Percentiles rank a stretch among this genome's conserved stretches.
Conservation (phyloP, 2,329 filamentous ascomycete species). For the Drechslerella dactyloides region DNA sequence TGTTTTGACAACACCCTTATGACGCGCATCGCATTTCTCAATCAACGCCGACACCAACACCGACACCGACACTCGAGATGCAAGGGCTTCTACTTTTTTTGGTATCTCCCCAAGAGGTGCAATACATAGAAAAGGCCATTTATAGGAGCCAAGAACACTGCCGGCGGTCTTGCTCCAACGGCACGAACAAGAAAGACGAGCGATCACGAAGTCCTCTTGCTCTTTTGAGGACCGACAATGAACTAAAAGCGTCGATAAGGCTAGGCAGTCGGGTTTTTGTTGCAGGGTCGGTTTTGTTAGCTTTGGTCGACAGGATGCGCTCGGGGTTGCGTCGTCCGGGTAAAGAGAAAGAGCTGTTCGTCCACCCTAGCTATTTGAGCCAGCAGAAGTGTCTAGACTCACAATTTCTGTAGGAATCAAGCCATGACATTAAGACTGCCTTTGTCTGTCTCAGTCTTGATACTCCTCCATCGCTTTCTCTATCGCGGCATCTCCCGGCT, state of each 20-base stretch:
- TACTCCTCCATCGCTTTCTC: constrained; percentile 28
- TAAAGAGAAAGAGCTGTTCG: constrained; percentile 10
- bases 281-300: constrained; percentile 11
- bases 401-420: constrained; percentile 27
- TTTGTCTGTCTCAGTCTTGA: constrained; percentile 24
- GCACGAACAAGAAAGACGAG: too few species aligned
- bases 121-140: not conserved
- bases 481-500: constrained; percentile 12
- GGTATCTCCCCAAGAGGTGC: constrained; percentile 17
- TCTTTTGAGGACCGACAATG: constrained; percentile 1
- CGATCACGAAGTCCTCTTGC: too few species aligned
- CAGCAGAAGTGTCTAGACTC: not conserved
- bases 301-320: constrained; percentile 15
- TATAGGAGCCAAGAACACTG: not conserved
- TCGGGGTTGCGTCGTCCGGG: not conserved
- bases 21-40: not conserved
- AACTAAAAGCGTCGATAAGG: constrained; percentile 23
- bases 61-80: not conserved
- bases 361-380: not conserved
- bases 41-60: not conserved
- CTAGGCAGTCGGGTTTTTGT: constrained; percentile 24
- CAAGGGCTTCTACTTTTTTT: constrained; percentile 8
- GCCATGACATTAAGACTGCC: constrained; percentile 20
- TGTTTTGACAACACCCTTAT: not conserved
- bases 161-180: not conserved